Evolutionary conservation across 2,329 filamentous ascomycete species (phyloP).

Genomic region (Calonectria naviculata): DNA sequence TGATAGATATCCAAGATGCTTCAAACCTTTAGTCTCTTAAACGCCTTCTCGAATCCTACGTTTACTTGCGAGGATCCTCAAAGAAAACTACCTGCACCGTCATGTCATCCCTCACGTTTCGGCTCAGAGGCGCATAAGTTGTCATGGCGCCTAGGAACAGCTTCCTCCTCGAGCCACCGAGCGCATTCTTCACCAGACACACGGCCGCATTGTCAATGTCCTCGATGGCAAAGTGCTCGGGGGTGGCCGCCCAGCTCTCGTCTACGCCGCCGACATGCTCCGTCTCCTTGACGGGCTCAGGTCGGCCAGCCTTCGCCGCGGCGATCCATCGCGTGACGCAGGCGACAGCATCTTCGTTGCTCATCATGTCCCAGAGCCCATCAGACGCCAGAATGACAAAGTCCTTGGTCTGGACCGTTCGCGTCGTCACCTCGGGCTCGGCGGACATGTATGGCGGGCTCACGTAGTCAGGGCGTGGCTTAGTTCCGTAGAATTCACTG

Average conservation of each 20-base stretch:
- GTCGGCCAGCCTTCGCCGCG: constrained; percentile 37
- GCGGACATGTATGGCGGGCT: constrained; percentile 77
- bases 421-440: constrained; percentile 71
- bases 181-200: constrained; percentile 82
- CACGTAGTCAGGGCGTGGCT: constrained; percentile 53
- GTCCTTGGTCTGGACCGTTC: constrained; percentile 56
- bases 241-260: constrained; percentile 39
- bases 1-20: constrained; percentile 70
- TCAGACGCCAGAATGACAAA: constrained; percentile 77
- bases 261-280: constrained; percentile 29
- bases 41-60: background rate
- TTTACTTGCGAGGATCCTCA: constrained; percentile 37
- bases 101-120: constrained; percentile 76
- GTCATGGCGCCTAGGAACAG: constrained; percentile 80
- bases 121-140: constrained; percentile 75
- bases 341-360: constrained; percentile 66
- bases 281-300: constrained; percentile 36
- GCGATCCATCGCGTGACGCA: constrained; percentile 66
- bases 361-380: constrained; percentile 73
- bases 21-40: background rate
- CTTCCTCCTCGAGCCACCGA: constrained; percentile 80
- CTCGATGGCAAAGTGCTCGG: constrained; percentile 76
- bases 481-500: constrained; percentile 62
- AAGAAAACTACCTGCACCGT: constrained; percentile 86
- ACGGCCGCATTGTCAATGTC: constrained; percentile 82